phyloP scores from a whole-genome alignment of 2,329 filamentous ascomycete species.

The Drechslerella dactyloides region DNA sequence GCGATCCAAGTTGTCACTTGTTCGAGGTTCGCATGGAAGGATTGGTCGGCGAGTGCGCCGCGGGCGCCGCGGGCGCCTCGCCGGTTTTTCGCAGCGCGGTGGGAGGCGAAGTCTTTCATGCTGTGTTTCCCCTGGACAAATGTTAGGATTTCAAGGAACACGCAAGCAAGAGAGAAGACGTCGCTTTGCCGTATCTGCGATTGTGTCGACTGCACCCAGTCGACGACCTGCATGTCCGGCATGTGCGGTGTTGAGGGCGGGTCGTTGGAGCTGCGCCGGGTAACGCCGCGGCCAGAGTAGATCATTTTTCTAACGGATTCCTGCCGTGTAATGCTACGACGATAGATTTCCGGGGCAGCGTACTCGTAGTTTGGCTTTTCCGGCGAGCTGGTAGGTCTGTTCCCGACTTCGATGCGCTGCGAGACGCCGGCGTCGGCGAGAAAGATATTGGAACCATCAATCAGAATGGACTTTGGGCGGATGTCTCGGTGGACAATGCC shows the following conservation, averaged over 20 bases:
- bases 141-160: slow-evolving; percentile 74
- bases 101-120: slow-evolving; percentile 69
- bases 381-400: slow-evolving; percentile 61
- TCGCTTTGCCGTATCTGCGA: slow-evolving; percentile 65
- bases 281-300: slow-evolving; percentile 39
- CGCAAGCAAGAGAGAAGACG: slow-evolving; percentile 74
- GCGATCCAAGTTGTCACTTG: slow-evolving; percentile 74
- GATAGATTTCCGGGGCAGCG: slow-evolving; percentile 71
- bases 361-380: slow-evolving; percentile 73
- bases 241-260: slow-evolving; percentile 13
- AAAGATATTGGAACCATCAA: slow-evolving; percentile 71
- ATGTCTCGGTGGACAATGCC: slow-evolving; percentile 72
- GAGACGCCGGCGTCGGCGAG: slow-evolving; percentile 66
- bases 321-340: slow-evolving; percentile 39
- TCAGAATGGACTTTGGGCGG: slow-evolving; percentile 71
- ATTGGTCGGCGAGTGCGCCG: slow-evolving; percentile 70
- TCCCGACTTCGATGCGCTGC: slow-evolving; percentile 37
- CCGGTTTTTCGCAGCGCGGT: slow-evolving; percentile 69
- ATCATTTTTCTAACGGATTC: slow-evolving; percentile 39
- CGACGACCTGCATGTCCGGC: slow-evolving; percentile 38
- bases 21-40: slow-evolving; percentile 73
- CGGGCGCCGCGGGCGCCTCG: slow-evolving; percentile 60
- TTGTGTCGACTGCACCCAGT: slow-evolving; percentile 47
- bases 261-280: slow-evolving; percentile 37
- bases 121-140: slow-evolving; percentile 70